Conservation (phyloP, 441 rosid genomes). For the Populus hybrid region DNA sequence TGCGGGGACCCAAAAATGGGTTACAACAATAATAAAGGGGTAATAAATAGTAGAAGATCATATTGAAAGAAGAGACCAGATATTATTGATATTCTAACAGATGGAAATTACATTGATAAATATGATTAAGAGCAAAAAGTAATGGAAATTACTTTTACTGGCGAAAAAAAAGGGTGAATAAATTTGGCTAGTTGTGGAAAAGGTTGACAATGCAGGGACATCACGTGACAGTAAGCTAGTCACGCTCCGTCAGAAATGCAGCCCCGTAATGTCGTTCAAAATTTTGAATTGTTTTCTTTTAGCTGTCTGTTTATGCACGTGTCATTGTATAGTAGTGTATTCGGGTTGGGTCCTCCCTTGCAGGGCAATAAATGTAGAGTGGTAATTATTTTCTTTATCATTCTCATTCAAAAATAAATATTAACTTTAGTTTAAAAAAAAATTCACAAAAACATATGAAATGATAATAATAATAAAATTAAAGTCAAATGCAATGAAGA, state of each 20-base stretch:
- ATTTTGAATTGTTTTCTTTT: neutral
- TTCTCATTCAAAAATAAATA: no score
- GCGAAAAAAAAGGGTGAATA: no score
- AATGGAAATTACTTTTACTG: no score
- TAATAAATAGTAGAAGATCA: neutral
- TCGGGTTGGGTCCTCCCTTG: neutral
- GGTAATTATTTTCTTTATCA: no score
- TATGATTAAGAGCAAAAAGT: no score
- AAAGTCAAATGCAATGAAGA: no score
- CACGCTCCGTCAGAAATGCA: neutral
- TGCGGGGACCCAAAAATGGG: no score
- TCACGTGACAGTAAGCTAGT: conserved; percentile 26
- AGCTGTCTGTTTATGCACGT: neutral
- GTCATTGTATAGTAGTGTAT: neutral
- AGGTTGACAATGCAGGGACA: neutral
- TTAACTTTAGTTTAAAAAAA: no score
- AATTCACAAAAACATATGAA: no score
- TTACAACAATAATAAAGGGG: no score
- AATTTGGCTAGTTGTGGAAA: no score
- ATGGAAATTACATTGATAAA: neutral
- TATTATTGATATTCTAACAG: neutral
- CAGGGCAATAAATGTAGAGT: neutral
- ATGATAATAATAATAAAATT: no score
- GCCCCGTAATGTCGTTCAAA: neutral
- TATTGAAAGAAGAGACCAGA: neutral